These are phyloP conservation scores for Chloris gayana DNA, from an alignment of 176 grass and related monocot species.

Conservation along the genomic window DNA sequence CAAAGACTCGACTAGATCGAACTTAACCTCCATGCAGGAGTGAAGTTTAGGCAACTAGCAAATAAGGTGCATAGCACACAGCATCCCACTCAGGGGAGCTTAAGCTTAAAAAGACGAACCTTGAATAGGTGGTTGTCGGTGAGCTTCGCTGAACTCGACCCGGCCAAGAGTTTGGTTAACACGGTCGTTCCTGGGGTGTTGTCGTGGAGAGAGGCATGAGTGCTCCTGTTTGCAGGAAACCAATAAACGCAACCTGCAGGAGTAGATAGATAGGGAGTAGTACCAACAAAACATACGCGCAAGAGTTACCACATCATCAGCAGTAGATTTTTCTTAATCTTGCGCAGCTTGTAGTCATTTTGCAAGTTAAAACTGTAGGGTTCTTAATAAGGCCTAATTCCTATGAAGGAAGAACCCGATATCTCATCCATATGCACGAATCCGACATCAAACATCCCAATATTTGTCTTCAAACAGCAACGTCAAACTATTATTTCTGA, in stretches of 20 bases:
- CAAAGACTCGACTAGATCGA: too few species aligned
- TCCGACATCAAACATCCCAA: constrained; percentile 50
- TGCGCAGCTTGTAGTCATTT: constrained; percentile 10
- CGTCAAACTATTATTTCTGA: not conserved
- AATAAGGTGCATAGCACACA: too few species aligned
- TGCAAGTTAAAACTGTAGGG: constrained; percentile 47
- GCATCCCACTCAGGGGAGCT: too few species aligned
- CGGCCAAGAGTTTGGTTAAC: constrained; percentile 62
- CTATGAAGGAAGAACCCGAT: constrained; percentile 36
- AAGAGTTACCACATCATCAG: too few species aligned
- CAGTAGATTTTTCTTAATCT: too few species aligned
- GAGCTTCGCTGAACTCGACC: constrained; percentile 28
- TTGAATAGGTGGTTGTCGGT: too few species aligned
- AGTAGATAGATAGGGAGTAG: too few species aligned
- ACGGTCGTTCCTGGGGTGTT: constrained; percentile 64
- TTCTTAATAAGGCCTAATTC: not conserved
- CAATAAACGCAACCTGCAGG: too few species aligned
- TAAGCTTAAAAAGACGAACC: too few species aligned
- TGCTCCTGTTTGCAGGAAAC: constrained; percentile 36
- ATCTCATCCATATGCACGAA: constrained; percentile 39
- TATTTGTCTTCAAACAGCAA: constrained; percentile 34
- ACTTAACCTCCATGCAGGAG: too few species aligned
- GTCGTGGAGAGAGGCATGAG: constrained; percentile 64
- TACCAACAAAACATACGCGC: too few species aligned
- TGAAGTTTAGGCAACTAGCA: too few species aligned